Evolutionary conservation across 1,284 basidiomycete species (phyloP).

Genomic region (Leccinum pachyderme): DNA sequence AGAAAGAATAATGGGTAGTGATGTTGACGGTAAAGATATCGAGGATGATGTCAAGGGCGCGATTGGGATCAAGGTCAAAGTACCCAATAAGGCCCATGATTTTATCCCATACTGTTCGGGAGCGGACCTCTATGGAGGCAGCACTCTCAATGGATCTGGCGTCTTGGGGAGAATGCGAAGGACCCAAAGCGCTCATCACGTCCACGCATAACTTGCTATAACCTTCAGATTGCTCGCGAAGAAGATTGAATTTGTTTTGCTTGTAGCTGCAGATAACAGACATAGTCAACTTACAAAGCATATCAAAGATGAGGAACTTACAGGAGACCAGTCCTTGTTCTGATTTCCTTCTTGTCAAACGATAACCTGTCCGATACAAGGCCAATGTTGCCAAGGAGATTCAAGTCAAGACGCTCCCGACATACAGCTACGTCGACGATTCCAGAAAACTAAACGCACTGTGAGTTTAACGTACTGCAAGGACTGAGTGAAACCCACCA

Average conservation of each 20-base stretch:
- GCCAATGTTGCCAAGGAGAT: slow-evolving; percentile 57
- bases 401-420: slow-evolving; percentile 69
- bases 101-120: slow-evolving; percentile 79
- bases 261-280: slow-evolving; percentile 70
- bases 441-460: slow-evolving; percentile 29
- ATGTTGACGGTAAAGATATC: slow-evolving; percentile 88
- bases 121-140: slow-evolving; percentile 58
- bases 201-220: slow-evolving; percentile 91
- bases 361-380: slow-evolving; percentile 60
- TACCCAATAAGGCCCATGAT: slow-evolving; percentile 90
- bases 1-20: slow-evolving; percentile 87
- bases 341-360: slow-evolving; percentile 74
- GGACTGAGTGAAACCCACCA: slow-evolving; percentile 48
- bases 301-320: slow-evolving; percentile 41
- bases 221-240: slow-evolving; percentile 96
- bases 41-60: slow-evolving; percentile 91
- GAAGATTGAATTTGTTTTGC: slow-evolving; percentile 97
- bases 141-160: slow-evolving; percentile 60
- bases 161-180: slow-evolving; percentile 61
- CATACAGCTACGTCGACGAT: slow-evolving; percentile 60
- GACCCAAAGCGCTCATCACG: slow-evolving; percentile 76
- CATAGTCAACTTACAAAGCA: slow-evolving; percentile 7
- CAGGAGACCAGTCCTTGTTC: slow-evolving; percentile 77
- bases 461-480: slow-evolving; percentile 3
- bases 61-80: slow-evolving; percentile 94